A percentile compares a stretch with the other conserved stretches of the same genome.
Conservation (phyloP, 2,329 filamentous ascomycete species). For the Nakataea oryzae region DNA sequence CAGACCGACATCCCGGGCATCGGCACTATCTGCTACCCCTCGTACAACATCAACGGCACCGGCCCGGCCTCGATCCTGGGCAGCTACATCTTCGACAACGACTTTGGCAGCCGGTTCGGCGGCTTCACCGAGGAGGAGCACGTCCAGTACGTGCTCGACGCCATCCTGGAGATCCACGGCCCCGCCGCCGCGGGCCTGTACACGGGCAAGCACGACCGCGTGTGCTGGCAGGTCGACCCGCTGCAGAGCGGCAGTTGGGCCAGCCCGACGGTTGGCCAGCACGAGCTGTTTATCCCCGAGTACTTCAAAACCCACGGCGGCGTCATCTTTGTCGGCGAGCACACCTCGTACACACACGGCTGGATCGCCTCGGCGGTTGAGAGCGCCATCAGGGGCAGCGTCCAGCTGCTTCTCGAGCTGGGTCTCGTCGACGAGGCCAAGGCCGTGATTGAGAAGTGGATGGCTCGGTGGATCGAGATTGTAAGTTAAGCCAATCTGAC, state of each 20-base stretch:
- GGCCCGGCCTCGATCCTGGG: slow-evolving; percentile 52
- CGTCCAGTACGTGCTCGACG: slow-evolving; percentile 50
- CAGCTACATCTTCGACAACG: slow-evolving; percentile 40
- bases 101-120: slow-evolving; percentile 25
- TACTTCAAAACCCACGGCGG: slow-evolving; percentile 61
- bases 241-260: slow-evolving; percentile 55
- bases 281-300: slow-evolving; percentile 60
- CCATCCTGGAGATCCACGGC: slow-evolving; percentile 60
- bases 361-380: slow-evolving; percentile 61
- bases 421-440: slow-evolving; percentile 63
- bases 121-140: slow-evolving; percentile 48
- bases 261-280: slow-evolving; percentile 49
- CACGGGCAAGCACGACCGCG: slow-evolving; percentile 53
- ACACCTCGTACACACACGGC: slow-evolving; percentile 61
- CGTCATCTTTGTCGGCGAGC: slow-evolving; percentile 59
- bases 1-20: slow-evolving; percentile 48
- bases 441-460: slow-evolving; percentile 51
- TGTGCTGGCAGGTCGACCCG: slow-evolving; percentile 55
- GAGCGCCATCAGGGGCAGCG: slow-evolving; percentile 53
- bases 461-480: slow-evolving; percentile 55
- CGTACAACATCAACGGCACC: slow-evolving; percentile 54
- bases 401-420: slow-evolving; percentile 53
- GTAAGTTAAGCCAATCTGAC: slow-evolving; percentile 9
- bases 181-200: slow-evolving; percentile 47
- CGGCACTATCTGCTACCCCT: slow-evolving; percentile 55